Conservation (phyloP, 2,329 filamentous ascomycete species). For the Drechslerella stenobrocha region DNA sequence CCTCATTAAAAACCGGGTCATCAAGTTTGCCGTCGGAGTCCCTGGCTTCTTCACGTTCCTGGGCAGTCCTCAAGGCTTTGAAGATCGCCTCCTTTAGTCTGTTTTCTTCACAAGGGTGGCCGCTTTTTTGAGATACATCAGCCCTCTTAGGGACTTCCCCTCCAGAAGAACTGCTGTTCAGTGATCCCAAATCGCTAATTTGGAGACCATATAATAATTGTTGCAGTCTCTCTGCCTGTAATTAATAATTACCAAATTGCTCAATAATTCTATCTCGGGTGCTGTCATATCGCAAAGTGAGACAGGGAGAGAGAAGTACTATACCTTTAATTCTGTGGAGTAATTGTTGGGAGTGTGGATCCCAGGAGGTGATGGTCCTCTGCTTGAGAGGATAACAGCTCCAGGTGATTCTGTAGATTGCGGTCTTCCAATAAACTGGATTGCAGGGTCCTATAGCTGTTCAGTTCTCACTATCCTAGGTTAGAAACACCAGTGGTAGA, state of each 20-base stretch:
- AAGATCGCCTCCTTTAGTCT: slow-evolving; percentile 7
- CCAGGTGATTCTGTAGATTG: slow-evolving; percentile 8
- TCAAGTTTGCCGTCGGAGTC: background rate
- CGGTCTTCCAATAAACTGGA: slow-evolving; percentile 31
- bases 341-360: background rate
- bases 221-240: slow-evolving; percentile 23
- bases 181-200: slow-evolving; percentile 13
- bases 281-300: no score
- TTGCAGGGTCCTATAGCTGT: slow-evolving; percentile 29
- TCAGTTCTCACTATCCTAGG: slow-evolving; percentile 1
- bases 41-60: background rate
- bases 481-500: background rate
- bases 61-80: slow-evolving; percentile 5
- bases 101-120: slow-evolving; percentile 1
- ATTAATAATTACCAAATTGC: no score
- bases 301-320: background rate
- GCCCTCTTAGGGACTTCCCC: no score
- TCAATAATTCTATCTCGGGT: background rate
- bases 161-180: slow-evolving; percentile 10
- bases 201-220: slow-evolving; percentile 31
- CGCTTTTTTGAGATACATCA: slow-evolving; percentile 7
- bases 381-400: slow-evolving; percentile 12
- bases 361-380: slow-evolving; percentile 8
- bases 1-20: background rate
- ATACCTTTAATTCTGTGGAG: slow-evolving; percentile 16